These are phyloP conservation scores for Ceriops tagal DNA, from an alignment of 345 rosid species.

Conservation along the genomic window DNA sequence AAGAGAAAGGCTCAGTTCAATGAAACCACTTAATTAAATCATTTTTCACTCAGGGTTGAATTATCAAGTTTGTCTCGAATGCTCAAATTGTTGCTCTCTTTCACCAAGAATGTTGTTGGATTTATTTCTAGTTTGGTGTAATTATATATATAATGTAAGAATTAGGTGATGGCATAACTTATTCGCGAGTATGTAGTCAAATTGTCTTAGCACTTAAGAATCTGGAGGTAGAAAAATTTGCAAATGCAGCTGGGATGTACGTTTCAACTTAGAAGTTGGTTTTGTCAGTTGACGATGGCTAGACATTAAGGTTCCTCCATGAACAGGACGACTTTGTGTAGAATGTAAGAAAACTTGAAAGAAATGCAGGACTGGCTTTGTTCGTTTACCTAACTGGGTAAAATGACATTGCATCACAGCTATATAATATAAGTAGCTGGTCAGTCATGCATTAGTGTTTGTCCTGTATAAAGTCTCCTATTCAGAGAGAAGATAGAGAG, in stretches of 20 bases:
- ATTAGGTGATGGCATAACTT: no score
- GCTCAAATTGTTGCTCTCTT: no score
- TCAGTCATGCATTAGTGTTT: slow-evolving; percentile 3
- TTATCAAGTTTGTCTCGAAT: no score
- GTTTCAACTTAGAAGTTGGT: slow-evolving; percentile 24
- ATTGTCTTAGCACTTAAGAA: background rate
- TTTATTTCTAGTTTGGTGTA: no score
- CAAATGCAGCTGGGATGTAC: slow-evolving; percentile 31
- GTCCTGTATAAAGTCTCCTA: background rate
- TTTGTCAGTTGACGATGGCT: slow-evolving; percentile 30
- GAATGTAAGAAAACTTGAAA: slow-evolving; percentile 40
- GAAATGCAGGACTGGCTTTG: slow-evolving; percentile 3
- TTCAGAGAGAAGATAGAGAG: background rate
- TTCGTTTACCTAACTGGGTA: slow-evolving; percentile 49
- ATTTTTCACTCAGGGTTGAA: no score
- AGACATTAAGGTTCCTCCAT: slow-evolving; percentile 4
- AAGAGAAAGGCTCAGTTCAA: no score
- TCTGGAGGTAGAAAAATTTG: background rate
- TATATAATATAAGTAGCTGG: background rate
- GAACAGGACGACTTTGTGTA: slow-evolving; percentile 37
- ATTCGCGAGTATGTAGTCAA: no score
- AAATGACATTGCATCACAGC: slow-evolving; percentile 46
- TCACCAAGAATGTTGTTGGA: no score
- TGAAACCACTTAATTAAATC: no score
- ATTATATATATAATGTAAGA: no score